phyloP scores from a whole-genome alignment of 495 filamentous ascomycete species.

The Tetracladium setigerum region DNA sequence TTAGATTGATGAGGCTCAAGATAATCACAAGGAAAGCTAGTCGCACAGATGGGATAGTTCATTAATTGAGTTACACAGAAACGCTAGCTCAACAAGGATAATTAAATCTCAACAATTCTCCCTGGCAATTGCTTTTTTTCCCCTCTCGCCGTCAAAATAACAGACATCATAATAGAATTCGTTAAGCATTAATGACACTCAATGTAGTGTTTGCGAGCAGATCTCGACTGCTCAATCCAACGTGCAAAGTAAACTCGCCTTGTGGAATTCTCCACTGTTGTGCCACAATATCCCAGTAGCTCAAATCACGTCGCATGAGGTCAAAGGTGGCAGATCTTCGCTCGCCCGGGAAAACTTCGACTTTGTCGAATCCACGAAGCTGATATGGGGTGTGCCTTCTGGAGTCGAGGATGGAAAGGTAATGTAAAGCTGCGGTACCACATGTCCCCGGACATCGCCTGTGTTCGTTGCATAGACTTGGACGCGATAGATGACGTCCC shows the following conservation, averaged over 20 bases:
- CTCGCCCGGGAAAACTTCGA: slow-evolving; percentile 48
- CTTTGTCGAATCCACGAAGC: slow-evolving; percentile 61
- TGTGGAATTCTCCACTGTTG: slow-evolving; percentile 80
- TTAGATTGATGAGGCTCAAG: too few species aligned
- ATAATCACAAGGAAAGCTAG: too few species aligned
- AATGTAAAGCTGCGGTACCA: slow-evolving; percentile 66
- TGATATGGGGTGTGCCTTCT: slow-evolving; percentile 49
- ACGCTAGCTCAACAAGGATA: too few species aligned
- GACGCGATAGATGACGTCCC: slow-evolving; percentile 40
- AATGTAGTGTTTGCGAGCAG: slow-evolving; percentile 47
- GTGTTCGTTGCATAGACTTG: slow-evolving; percentile 50
- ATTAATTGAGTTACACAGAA: too few species aligned
- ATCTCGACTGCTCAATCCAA: slow-evolving; percentile 29
- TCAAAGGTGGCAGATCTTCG: slow-evolving; percentile 53
- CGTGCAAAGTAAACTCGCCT: slow-evolving; percentile 62
- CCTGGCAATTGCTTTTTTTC: too few species aligned
- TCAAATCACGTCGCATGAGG: slow-evolving; percentile 73
- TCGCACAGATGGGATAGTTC: too few species aligned
- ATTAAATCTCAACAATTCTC: too few species aligned
- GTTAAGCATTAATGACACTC: too few species aligned
- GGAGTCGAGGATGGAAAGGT: slow-evolving; percentile 36
- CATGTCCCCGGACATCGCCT: slow-evolving; percentile 43
- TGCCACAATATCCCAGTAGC: slow-evolving; percentile 69
- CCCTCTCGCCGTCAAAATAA: too few species aligned
- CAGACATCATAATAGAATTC: too few species aligned